Conservation (phyloP, 148 eudicot species). For the Chenopodium album region DNA sequence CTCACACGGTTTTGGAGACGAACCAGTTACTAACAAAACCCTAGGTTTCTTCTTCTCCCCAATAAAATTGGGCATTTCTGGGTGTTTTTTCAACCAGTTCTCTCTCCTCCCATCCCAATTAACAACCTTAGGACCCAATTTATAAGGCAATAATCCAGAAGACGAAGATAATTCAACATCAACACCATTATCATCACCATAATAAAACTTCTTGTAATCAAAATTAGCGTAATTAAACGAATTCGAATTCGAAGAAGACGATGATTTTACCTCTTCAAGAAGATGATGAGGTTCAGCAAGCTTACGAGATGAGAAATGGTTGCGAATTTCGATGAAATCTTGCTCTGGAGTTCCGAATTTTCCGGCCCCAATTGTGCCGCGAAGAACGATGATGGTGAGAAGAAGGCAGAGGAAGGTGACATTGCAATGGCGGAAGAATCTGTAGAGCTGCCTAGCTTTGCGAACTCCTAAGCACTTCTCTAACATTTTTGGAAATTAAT, state of each 20-base stretch:
- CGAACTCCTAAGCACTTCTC: slow-evolving; percentile 37
- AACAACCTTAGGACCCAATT: slow-evolving; percentile 12
- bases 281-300: slow-evolving; percentile 22
- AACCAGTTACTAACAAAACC: slow-evolving; percentile 38
- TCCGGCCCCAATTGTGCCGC: slow-evolving; percentile 41
- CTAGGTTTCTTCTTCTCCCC: slow-evolving; percentile 21
- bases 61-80: slow-evolving; percentile 14
- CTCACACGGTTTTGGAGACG: slow-evolving; percentile 32
- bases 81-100: slow-evolving; percentile 22
- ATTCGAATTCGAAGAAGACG: slow-evolving; percentile 3
- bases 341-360: slow-evolving; percentile 41
- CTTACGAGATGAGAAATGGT: slow-evolving; percentile 27
- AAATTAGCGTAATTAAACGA: slow-evolving; percentile 15
- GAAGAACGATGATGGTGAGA: slow-evolving; percentile 36
- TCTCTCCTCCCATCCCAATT: slow-evolving; percentile 29
- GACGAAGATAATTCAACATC: background rate
- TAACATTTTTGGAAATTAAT: slow-evolving; percentile 20
- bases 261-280: slow-evolving; percentile 21
- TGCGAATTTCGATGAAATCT: slow-evolving; percentile 33
- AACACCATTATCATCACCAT: slow-evolving; percentile 2
- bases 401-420: slow-evolving; percentile 37
- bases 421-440: slow-evolving; percentile 32
- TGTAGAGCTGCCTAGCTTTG: slow-evolving; percentile 22
- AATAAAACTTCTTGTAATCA: slow-evolving; percentile 15
- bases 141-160: background rate